Base-by-base conservation (phyloP, 805 yeast species). In the Saccharomycopsis javanensis region DNA sequence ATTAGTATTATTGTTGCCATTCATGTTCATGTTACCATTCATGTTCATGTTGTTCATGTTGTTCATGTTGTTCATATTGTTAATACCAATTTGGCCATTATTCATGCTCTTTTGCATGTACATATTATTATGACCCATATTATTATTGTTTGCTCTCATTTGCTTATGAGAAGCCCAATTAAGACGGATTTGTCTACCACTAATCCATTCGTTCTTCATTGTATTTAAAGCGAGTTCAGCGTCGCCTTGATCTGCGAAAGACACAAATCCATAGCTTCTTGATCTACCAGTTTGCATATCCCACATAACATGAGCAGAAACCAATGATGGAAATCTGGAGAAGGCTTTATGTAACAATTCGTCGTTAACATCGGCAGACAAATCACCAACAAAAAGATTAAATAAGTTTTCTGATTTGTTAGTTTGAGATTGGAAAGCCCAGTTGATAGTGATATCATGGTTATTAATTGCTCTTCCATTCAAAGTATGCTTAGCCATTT, bases 261-360 rank as follows among this genome's bases (percentile, higher is more conserved):
- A 83, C 11, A 88, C 94, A 69, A 90, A 89, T 1, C 97, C 96
- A 67, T 89, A 89, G 37, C 96, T 96, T 71, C 96, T 77, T 2
- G 96, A 88, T 67, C 96, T 77, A 48, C 95, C 94, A 27, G 94
- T 85, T 68, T 87, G 91, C 95, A 88, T 88, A 68, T 90, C 96
- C 96, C 97, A 89, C 96, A 89, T 90, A 33, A 89, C 96, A 64
- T 89, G 90, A 11, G 96, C 96, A 68, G 87, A 94, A 51, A 80
- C 72, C 64, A 86, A 73, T 1, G 89, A 78, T 16, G 75, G 73
- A 68, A 79, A 86, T 57, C 74, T 72, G 4, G 73, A 63, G 66
- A 89, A 89, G 11, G 85, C 75, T 50, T 69, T 71, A 54, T 75
- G 75, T 61, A 89, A 76, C 16, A 80, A 67, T 62, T 86, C 95